A percentile compares a stretch with the other conserved stretches of the same genome.
phyloP scores from a whole-genome alignment of 1,284 basidiomycete species.

The Pseudozyma pruni region DNA sequence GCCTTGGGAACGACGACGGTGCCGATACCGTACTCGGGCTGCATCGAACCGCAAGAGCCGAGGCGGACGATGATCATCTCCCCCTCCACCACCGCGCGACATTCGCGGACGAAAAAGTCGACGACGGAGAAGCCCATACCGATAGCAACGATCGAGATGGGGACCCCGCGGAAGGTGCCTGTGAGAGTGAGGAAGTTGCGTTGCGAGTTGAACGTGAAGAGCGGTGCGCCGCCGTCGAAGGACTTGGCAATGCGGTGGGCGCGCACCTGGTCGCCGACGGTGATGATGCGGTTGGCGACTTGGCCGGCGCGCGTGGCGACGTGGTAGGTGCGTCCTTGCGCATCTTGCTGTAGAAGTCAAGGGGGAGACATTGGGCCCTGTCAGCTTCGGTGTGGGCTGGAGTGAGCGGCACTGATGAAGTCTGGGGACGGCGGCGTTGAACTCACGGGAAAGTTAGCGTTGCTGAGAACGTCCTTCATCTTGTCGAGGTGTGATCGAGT shows the following conservation, averaged over 20 bases:
- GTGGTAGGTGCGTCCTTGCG: conserved; percentile 51
- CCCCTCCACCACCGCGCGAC: conserved; percentile 78
- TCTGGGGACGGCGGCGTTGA: no score
- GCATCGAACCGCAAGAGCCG: conserved; percentile 76
- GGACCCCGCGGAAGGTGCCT: conserved; percentile 77
- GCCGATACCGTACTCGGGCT: conserved; percentile 75
- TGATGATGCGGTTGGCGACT: conserved; percentile 83
- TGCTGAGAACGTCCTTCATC: conserved; percentile 56
- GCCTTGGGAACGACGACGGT: conserved; percentile 78
- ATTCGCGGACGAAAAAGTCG: conserved; percentile 86
- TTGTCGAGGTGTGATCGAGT: conserved; percentile 4
- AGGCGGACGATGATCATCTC: conserved; percentile 75
- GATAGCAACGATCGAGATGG: conserved; percentile 80
- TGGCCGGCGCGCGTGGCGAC: conserved; percentile 51
- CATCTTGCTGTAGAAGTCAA: conserved; percentile 41
- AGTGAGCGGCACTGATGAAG: no score
- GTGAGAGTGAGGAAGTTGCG: conserved; percentile 83
- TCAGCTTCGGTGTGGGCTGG: not conserved
- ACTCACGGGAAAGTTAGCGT: conserved; percentile 60
- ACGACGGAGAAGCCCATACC: conserved; percentile 76
- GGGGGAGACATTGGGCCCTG: not conserved
- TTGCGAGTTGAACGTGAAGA: conserved; percentile 77
- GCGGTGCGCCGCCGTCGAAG: conserved; percentile 72
- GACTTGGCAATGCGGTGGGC: conserved; percentile 74
- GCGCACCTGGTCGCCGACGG: conserved; percentile 79